Conservation (phyloP, 2,329 filamentous ascomycete species). For the Fusarium virguliforme region DNA sequence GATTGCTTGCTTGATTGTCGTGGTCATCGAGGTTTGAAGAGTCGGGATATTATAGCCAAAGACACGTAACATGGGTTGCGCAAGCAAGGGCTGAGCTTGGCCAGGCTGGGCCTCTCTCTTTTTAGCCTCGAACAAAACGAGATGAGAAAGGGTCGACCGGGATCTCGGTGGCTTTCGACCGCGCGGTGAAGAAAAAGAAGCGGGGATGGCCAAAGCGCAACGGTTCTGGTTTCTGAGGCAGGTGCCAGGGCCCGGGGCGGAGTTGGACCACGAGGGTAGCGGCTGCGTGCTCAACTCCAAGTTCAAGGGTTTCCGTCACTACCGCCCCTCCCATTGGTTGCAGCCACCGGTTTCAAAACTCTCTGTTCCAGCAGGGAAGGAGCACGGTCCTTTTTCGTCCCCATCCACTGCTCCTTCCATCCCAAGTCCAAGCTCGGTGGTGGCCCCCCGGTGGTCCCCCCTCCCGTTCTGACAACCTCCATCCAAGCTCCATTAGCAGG, state of each 20-base stretch:
- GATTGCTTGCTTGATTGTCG: constrained; percentile 1
- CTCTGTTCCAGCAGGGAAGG: constrained; percentile 45
- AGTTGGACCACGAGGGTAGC: constrained; percentile 13
- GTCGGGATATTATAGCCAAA: constrained; percentile 23
- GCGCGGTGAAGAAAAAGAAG: constrained; percentile 43
- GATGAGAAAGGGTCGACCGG: constrained; percentile 42
- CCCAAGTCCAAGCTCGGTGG: constrained; percentile 20
- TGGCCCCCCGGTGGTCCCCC: constrained; percentile 9
- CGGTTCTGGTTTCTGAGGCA: constrained; percentile 25
- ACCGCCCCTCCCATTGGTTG: constrained; percentile 30
- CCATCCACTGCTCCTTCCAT: constrained; percentile 27
- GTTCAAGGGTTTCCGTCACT: constrained; percentile 32
- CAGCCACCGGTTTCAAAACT: constrained; percentile 42
- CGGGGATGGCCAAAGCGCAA: constrained; percentile 27
- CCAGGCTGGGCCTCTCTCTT: background rate
- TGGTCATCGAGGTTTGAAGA: constrained; percentile 34
- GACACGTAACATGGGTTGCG: constrained; percentile 7
- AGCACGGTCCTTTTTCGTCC: constrained; percentile 41
- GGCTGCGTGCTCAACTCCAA: background rate
- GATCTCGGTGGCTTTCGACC: constrained; percentile 36
- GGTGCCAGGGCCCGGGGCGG: constrained; percentile 13
- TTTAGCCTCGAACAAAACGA: constrained; percentile 45
- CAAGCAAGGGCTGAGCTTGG: constrained; percentile 22
- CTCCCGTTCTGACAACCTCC: constrained; percentile 43
- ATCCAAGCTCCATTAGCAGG: constrained; percentile 3